These are phyloP conservation scores for Trichoderma atrobrunneum DNA, from an alignment of 2,329 filamentous ascomycete genomes.

Conservation along the genomic window DNA sequence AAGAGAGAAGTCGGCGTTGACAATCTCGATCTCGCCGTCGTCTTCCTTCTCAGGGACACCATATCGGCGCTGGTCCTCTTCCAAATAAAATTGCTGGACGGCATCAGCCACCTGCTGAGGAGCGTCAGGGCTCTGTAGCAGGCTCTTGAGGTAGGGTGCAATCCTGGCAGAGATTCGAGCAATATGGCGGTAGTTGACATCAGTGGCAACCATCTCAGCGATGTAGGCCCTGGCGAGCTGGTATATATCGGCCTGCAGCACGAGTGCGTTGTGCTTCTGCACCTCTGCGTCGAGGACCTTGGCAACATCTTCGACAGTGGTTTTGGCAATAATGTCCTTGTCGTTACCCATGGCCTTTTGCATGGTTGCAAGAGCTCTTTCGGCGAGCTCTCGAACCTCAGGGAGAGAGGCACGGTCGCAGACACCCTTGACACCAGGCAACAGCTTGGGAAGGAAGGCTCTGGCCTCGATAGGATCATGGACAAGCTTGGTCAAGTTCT, in stretches of 20 bases:
- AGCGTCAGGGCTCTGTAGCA: slow-evolving; percentile 62
- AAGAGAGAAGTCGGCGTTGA: slow-evolving; percentile 96
- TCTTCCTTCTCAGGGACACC: slow-evolving; percentile 83
- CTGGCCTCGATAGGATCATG: slow-evolving; percentile 93
- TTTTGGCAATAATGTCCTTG: slow-evolving; percentile 63
- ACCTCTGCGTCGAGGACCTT: slow-evolving; percentile 73
- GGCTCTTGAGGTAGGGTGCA: slow-evolving; percentile 69
- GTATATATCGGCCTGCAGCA: slow-evolving; percentile 60
- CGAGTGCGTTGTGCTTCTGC: slow-evolving; percentile 63
- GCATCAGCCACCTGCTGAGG: slow-evolving; percentile 64
- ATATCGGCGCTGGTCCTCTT: slow-evolving; percentile 83
- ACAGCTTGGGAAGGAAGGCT: slow-evolving; percentile 90
- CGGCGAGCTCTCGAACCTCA: slow-evolving; percentile 88
- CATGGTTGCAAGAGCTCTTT: slow-evolving; percentile 80
- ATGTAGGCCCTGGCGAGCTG: slow-evolving; percentile 70
- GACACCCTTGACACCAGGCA: slow-evolving; percentile 88
- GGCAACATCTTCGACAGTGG: slow-evolving; percentile 68
- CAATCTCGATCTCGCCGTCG: slow-evolving; percentile 90
- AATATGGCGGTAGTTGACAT: slow-evolving; percentile 78
- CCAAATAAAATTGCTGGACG: slow-evolving; percentile 74
- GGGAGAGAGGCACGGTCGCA: slow-evolving; percentile 85
- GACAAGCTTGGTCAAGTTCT: slow-evolving; percentile 97
- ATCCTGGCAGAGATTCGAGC: slow-evolving; percentile 68
- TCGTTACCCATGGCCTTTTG: slow-evolving; percentile 85
- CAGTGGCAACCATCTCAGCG: slow-evolving; percentile 79